phyloP scores from a whole-genome alignment of 768 basidiomycete genomes.

The Naganishia vishniacii region DNA sequence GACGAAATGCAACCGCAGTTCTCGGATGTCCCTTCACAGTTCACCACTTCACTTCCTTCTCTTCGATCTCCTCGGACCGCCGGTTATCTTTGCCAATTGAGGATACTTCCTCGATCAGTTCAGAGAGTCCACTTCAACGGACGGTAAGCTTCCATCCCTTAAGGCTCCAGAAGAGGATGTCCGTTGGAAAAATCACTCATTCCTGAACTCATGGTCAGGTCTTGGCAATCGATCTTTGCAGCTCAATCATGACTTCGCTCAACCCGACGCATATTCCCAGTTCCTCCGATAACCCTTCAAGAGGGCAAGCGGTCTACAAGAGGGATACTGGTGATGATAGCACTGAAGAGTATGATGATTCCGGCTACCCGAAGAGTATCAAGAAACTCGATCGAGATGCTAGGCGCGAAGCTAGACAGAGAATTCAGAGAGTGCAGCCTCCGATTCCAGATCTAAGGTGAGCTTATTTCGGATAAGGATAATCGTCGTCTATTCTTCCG shows the following conservation, averaged over 20 bases:
- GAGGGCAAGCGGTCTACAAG: conserved; percentile 41
- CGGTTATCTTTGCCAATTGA: no score
- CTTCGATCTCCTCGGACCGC: no score
- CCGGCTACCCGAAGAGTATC: conserved; percentile 16
- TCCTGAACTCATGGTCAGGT: no score
- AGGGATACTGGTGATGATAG: conserved; percentile 17
- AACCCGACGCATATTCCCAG: conserved; percentile 44
- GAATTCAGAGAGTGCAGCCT: conserved; percentile 32
- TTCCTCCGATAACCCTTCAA: conserved; percentile 23
- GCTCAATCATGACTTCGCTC: conserved; percentile 39
- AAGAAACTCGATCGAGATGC: conserved; percentile 20
- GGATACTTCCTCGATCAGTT: no score
- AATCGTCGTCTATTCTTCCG: no score
- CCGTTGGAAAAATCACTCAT: no score
- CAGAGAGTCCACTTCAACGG: no score
- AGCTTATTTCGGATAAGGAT: neutral
- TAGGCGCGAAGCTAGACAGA: conserved; percentile 11
- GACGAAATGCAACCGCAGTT: neutral
- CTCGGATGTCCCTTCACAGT: no score
- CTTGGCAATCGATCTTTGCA: neutral
- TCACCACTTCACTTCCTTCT: no score
- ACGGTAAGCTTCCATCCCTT: no score
- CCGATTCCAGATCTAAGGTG: conserved; percentile 41
- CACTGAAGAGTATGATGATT: conserved; percentile 14
- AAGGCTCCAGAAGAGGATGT: no score